phyloP scores from a whole-genome alignment of 1,284 basidiomycete genomes.

The Cutaneotrichosporon mucoides region DNA sequence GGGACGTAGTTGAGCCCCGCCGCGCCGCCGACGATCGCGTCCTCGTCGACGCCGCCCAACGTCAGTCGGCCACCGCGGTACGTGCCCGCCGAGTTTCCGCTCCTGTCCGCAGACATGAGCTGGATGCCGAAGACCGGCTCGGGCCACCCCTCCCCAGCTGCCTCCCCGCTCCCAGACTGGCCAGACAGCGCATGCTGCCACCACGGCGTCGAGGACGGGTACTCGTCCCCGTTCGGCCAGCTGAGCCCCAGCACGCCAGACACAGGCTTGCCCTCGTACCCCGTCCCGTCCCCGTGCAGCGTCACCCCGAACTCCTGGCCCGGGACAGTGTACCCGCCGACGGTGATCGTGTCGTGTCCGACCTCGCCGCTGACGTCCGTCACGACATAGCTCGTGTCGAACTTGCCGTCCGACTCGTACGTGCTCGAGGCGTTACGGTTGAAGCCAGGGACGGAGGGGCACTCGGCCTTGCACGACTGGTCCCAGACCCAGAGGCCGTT shows the following conservation, averaged over 20 bases:
- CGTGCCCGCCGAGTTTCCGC: slow-evolving; percentile 51
- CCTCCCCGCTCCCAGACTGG: too few species aligned
- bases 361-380: slow-evolving; percentile 56
- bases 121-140: slow-evolving; percentile 74
- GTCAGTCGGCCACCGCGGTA: slow-evolving; percentile 69
- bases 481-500: slow-evolving; percentile 53
- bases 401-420: slow-evolving; percentile 25
- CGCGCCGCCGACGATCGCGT: slow-evolving; percentile 65
- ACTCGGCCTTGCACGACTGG: background rate
- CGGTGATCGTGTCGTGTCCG: slow-evolving; percentile 66
- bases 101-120: slow-evolving; percentile 42
- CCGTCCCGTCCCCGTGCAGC: slow-evolving; percentile 36
- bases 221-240: slow-evolving; percentile 35
- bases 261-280: slow-evolving; percentile 44
- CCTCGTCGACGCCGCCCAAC: slow-evolving; percentile 57
- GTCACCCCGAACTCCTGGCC: slow-evolving; percentile 61
- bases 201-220: slow-evolving; percentile 52
- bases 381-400: slow-evolving; percentile 19
- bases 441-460: slow-evolving; percentile 14
- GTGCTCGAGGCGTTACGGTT: slow-evolving; percentile 10
- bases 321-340: slow-evolving; percentile 71
- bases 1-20: slow-evolving; percentile 53
- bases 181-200: slow-evolving; percentile 61
- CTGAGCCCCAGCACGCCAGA: slow-evolving; percentile 53
- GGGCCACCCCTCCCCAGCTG: slow-evolving; percentile 25